A percentile compares a stretch with the other conserved stretches of the same genome.
These are phyloP conservation scores for Ustilaginoidea virens DNA, from an alignment of 2,329 filamentous ascomycete genomes.

Conservation along the genomic window DNA sequence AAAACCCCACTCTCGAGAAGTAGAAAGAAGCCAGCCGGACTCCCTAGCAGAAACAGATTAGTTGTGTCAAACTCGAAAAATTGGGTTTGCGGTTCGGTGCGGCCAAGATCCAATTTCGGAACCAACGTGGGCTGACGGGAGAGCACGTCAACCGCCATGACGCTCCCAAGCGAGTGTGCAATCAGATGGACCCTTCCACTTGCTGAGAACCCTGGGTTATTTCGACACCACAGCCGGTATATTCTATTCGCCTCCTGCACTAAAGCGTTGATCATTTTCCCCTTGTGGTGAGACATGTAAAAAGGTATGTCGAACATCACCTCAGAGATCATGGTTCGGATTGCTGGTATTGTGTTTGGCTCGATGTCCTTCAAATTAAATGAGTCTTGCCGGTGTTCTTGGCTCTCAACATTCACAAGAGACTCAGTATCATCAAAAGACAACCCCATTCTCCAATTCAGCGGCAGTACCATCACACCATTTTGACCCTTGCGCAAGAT, in stretches of 20 bases:
- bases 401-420: constrained; percentile 36
- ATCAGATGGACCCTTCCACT: constrained; percentile 80
- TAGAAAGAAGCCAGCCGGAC: constrained; percentile 84
- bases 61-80: constrained; percentile 86
- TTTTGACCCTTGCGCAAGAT: constrained; percentile 65
- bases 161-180: constrained; percentile 84
- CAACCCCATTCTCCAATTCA: constrained; percentile 86
- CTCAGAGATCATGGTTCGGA: constrained; percentile 89
- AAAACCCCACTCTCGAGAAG: constrained; percentile 62
- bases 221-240: constrained; percentile 87
- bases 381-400: constrained; percentile 40
- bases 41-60: constrained; percentile 79
- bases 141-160: constrained; percentile 85
- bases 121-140: constrained; percentile 71
- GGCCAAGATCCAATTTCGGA: constrained; percentile 31
- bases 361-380: constrained; percentile 75
- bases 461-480: constrained; percentile 81
- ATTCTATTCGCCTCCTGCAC: constrained; percentile 86
- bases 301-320: constrained; percentile 98
- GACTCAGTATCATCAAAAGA: constrained; percentile 70
- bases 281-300: constrained; percentile 91
- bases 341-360: constrained; percentile 72
- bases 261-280: constrained; percentile 83
- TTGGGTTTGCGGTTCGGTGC: constrained; percentile 27
- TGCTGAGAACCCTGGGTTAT: constrained; percentile 75